Base-by-base conservation (phyloP, 805 yeast genomes). In the Candida saitoana region DNA sequence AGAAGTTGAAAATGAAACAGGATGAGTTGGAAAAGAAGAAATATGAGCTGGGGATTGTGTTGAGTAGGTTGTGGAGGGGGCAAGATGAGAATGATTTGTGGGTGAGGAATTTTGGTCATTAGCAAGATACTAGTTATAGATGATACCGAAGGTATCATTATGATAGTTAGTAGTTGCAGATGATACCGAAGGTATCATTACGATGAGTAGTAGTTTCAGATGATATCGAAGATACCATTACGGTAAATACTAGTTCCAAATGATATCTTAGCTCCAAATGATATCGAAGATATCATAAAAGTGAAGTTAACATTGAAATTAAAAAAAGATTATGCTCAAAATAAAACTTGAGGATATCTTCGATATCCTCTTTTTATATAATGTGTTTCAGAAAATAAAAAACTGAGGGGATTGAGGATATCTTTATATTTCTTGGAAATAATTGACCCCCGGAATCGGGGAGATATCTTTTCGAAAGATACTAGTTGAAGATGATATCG, bases 41-140 rank as follows among this genome's bases (percentile, higher is more conserved):
- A 52, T 67, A 69, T 46, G 55, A 57, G 29, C 55, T 68, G 47
- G 75, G 75, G 1, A 68, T 68, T 27, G 56, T 67, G 19, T 59
- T 69, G 30, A 67, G 73, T 45, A 58, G 74, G 38, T 58, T 68
- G 47, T 68, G 73, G 73, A 56, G 75, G 40, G 70, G 54, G 31
- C 59, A 59, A 38, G 73, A 68, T 43, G 71, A 65, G 38, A 65
- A 59, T 43, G 71, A 67, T 38, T 62, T 69, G 33, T 69, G 73
- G 73, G 72, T 69, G 20, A 55, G 70, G 36, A 53, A 49, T 7
- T 44, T 47, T 36, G 47, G 38, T 15, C 38, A 36, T 8, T 36
- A 24, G 20, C 5, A 14, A 9, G 9, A 22, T 22, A 12, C 5
- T 5, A 29, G 5, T 5, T 22, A 7, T 22, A 11, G 27, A 22